Base-by-base conservation (phyloP, 2,329 filamentous ascomycete genomes). In the Ceratocystiopsis brevicomis region DNA sequence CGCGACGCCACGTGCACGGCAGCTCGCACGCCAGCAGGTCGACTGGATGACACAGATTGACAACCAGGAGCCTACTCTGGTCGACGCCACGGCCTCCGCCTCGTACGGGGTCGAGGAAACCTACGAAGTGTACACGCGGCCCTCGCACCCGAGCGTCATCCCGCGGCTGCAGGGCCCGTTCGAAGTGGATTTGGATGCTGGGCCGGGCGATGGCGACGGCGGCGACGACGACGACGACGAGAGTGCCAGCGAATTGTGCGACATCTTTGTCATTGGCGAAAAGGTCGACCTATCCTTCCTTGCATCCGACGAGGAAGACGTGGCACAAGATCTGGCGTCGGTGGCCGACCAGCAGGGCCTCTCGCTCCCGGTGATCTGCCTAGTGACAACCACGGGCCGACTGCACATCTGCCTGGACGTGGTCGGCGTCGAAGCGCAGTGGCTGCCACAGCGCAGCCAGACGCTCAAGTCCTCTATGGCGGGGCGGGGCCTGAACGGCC, bases 41-140 rank as follows among this genome's bases (percentile, higher is more conserved):
- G 69, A 75, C 43, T 79, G 75, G 75, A 78, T 79, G 71, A 67
- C 72, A 2, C 74, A 78, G 44, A 57, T 79, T 41, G 75, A 79
- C 53, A 65, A 63, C 6, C 75, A 79, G 54, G 74, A 78, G 44
- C 73, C 75, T 0, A 63, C 63, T 16, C 51, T 71, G n/a, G 52
- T 73, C 4, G 71, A 77, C 14, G 36, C 44, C 10, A 37, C 43
- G 1, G 17, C 36, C 6, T 36, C 43, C 3, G 17, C 33, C 2
- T 61, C 62, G 0, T 52, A 60, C 10, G 55, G 62, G 3, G 67
- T 65, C 19, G 70, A 76, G 35, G 61, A 64, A 6, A 56, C 63
- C 0, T 57, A 64, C 1, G 71, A 77, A 50, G 64, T 79, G 15
- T 79, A 70, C 45, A 63, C 59, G 13, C 65, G 75, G 37, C 75